Conservation (phyloP, 75 land plant species). For the Gnetum montanum region DNA sequence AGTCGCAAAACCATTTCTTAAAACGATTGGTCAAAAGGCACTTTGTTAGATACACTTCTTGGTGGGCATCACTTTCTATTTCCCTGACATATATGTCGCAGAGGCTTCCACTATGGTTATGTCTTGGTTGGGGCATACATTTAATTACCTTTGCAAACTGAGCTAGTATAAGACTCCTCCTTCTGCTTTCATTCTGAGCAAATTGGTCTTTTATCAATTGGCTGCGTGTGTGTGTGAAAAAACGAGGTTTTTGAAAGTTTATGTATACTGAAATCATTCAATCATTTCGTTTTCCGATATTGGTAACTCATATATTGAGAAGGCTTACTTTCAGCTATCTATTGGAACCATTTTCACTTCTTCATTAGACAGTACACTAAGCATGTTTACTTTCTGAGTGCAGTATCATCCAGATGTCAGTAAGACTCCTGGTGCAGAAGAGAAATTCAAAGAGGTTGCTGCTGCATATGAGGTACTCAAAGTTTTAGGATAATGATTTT, state of each 20-base stretch:
- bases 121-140: too few species aligned
- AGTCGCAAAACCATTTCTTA: too few species aligned
- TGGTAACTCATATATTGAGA: background rate
- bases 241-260: background rate
- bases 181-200: too few species aligned
- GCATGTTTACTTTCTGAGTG: slow-evolving; percentile 4
- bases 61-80: too few species aligned
- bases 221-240: background rate
- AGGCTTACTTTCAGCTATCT: background rate
- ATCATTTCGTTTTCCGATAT: background rate
- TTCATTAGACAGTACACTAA: background rate
- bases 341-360: background rate
- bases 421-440: slow-evolving; percentile 58
- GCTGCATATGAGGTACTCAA: slow-evolving; percentile 72
- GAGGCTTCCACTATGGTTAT: too few species aligned
- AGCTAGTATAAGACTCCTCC: too few species aligned
- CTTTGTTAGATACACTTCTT: too few species aligned
- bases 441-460: slow-evolving; percentile 73
- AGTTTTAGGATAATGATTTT: too few species aligned
- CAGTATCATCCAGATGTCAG: slow-evolving; percentile 85
- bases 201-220: too few species aligned
- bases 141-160: too few species aligned
- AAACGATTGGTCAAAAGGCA: too few species aligned
- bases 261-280: background rate
- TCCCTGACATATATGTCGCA: too few species aligned